A percentile compares a stretch with the other conserved stretches of the same genome.
phyloP scores from a whole-genome alignment of 228 moss, liverwort and hornwort genomes.

The Sphagnum fallax region DNA sequence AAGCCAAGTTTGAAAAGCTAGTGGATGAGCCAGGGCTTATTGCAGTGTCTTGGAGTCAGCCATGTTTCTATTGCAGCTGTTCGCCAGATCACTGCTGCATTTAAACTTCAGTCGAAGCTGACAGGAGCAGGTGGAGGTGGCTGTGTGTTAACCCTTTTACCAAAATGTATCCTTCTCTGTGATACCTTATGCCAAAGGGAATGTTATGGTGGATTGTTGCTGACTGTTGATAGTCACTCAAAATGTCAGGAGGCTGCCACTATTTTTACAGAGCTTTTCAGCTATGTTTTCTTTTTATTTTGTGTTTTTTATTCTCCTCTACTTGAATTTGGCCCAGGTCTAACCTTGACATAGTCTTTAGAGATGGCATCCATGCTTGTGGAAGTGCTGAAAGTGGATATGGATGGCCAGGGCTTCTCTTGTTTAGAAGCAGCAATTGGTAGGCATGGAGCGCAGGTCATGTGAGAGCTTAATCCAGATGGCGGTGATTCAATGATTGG shows the following conservation, averaged over 20 bases:
- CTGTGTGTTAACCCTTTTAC: constrained; percentile 85
- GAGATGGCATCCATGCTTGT: constrained; percentile 28
- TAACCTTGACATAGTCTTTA: constrained; percentile 39
- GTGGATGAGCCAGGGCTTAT: constrained; percentile 91
- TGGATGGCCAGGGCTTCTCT: constrained; percentile 68
- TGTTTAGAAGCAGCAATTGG: constrained; percentile 91
- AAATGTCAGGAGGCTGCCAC: too few relatives aligned
- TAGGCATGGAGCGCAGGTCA: constrained; percentile 74
- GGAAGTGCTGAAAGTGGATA: constrained; percentile 61
- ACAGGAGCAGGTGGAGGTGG: constrained; percentile 99
- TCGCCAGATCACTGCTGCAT: constrained; percentile 58
- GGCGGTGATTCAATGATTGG: too few relatives aligned
- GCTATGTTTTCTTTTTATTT: background rate
- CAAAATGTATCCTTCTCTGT: constrained; percentile 49
- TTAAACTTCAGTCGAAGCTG: constrained; percentile 70
- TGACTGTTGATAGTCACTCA: too few relatives aligned
- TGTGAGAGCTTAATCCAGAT: background rate
- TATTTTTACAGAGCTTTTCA: too few relatives aligned
- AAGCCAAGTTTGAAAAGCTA: constrained; percentile 68
- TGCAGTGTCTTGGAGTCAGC: constrained; percentile 91
- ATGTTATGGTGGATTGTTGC: too few relatives aligned
- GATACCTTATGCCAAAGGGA: too few relatives aligned
- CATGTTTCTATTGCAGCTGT: constrained; percentile 81
- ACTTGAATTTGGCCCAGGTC: constrained; percentile 18
- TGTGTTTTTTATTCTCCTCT: constrained; percentile 1